These are phyloP conservation scores for Quercus cerris DNA, from an alignment of 306 rosid genomes.

Conservation along the genomic window DNA sequence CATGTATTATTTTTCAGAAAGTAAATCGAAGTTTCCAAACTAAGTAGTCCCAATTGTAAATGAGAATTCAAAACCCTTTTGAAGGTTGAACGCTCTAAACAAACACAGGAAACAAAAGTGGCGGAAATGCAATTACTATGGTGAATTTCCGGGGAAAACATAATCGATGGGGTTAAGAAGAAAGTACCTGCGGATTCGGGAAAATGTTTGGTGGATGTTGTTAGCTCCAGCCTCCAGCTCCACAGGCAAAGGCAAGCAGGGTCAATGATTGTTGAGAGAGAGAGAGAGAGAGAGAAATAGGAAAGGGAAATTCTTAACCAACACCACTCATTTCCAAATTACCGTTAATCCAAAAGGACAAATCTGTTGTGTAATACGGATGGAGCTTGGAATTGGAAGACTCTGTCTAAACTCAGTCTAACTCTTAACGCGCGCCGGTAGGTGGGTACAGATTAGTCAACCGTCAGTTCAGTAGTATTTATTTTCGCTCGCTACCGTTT, in stretches of 20 bases:
- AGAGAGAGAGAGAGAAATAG: conserved; percentile 1
- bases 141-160: background rate
- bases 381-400: background rate
- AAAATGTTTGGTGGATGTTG: conserved; percentile 16
- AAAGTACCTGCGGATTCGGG: conserved; percentile 18
- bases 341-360: conserved; percentile 19
- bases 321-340: conserved; percentile 29
- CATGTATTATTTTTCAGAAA: background rate
- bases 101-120: conserved; percentile 5
- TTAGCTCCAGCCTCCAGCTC: background rate
- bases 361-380: background rate
- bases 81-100: background rate
- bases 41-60: background rate
- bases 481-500: background rate
- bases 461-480: background rate
- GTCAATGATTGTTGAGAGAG: conserved; percentile 10
- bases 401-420: no score
- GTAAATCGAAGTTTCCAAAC: background rate
- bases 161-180: conserved; percentile 6
- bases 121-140: background rate
- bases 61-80: conserved; percentile 21
- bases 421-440: background rate
- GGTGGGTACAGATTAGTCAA: background rate
- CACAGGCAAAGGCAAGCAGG: background rate
- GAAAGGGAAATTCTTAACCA: conserved; percentile 24